Conservation (phyloP, 2,329 filamentous ascomycete species). For the Ascochyta rabiei region DNA sequence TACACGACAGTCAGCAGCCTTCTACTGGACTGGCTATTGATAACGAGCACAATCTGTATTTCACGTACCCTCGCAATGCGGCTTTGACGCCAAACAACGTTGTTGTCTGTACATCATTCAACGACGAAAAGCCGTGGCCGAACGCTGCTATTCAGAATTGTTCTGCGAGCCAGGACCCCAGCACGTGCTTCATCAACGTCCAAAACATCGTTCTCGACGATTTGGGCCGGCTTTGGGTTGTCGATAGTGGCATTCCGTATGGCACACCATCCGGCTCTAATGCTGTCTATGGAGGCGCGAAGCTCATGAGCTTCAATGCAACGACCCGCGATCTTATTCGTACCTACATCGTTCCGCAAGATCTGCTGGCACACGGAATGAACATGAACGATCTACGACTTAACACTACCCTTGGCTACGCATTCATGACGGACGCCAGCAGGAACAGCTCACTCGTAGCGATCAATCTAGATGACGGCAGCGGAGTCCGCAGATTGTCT, state of each 20-base stretch:
- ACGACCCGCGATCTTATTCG: constrained; percentile 39
- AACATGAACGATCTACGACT: constrained; percentile 53
- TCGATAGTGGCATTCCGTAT: constrained; percentile 50
- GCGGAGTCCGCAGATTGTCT: constrained; percentile 45
- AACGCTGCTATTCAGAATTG: constrained; percentile 51
- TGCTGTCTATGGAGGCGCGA: constrained; percentile 46
- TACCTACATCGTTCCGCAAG: constrained; percentile 48
- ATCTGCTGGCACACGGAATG: constrained; percentile 42
- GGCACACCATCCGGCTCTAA: constrained; percentile 28
- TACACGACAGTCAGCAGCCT: constrained; percentile 47
- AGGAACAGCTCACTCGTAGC: constrained; percentile 48
- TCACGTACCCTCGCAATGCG: constrained; percentile 52
- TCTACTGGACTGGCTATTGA: constrained; percentile 52
- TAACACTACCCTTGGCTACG: constrained; percentile 53
- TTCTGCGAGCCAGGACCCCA: constrained; percentile 45
- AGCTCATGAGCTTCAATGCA: constrained; percentile 52
- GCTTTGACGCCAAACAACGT: constrained; percentile 48
- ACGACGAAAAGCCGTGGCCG: constrained; percentile 50
- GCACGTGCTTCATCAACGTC: constrained; percentile 54
- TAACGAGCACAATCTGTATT: constrained; percentile 46
- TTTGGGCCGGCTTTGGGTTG: constrained; percentile 48
- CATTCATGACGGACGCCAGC: constrained; percentile 52
- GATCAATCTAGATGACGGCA: constrained; percentile 48
- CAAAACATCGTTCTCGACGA: constrained; percentile 54
- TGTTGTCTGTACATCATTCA: constrained; percentile 48